Evolutionary conservation across 306 rosid species (phyloP).

Genomic region (Argentina anserina): DNA sequence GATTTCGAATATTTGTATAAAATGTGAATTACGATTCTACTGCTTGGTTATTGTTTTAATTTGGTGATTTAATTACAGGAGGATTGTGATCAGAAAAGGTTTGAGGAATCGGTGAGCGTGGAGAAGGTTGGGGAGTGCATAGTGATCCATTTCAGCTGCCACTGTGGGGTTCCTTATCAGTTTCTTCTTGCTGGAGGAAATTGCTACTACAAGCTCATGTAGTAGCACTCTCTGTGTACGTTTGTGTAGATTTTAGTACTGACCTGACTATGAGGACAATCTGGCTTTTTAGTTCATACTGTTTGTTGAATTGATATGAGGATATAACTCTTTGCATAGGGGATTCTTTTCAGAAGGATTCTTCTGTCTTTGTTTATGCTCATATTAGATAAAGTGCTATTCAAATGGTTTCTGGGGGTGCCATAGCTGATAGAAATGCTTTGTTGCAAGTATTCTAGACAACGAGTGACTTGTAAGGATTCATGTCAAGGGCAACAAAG

Average conservation of each 20-base stretch:
- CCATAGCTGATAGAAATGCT: neutral
- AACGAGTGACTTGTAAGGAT: neutral
- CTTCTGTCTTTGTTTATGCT: neutral
- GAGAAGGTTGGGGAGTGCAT: conserved; percentile 13
- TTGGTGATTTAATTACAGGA: neutral
- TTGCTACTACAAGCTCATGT: conserved; percentile 20
- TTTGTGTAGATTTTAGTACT: neutral
- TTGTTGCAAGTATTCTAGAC: neutral
- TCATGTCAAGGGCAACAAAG: neutral
- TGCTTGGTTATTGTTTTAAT: neutral
- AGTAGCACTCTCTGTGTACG: neutral
- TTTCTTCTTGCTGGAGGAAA: conserved; percentile 17
- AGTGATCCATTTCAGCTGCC: conserved; percentile 16
- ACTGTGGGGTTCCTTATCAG: conserved; percentile 10
- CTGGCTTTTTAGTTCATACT: neutral
- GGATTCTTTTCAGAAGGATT: neutral
- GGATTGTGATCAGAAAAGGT: neutral
- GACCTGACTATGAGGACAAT: neutral
- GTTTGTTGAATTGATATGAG: no score
- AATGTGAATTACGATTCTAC: no score
- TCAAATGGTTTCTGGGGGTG: neutral
- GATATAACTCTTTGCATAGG: no score
- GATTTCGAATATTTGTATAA: no score
- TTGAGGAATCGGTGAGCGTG: conserved; percentile 1
- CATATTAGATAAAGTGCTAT: neutral